Evolutionary conservation across 2,329 filamentous ascomycete species (phyloP).

Genomic region (Trichoderma hamatum): DNA sequence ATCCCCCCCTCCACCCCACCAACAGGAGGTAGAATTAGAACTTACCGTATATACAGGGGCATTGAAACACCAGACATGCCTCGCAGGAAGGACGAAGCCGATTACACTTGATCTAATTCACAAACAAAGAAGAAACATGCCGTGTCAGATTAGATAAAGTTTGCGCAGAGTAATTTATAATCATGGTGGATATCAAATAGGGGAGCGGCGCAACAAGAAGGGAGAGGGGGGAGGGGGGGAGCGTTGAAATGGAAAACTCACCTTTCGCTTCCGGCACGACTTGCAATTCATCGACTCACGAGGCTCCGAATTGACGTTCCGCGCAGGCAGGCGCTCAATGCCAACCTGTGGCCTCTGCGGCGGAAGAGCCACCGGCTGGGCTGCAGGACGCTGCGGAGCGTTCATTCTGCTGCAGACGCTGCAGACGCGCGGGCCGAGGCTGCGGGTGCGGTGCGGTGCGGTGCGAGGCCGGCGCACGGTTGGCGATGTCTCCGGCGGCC

Average conservation of each 20-base stretch:
- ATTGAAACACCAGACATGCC: slow-evolving; percentile 87
- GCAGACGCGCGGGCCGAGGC: background rate
- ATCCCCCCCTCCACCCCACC: background rate
- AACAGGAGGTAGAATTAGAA: background rate
- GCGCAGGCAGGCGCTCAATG: slow-evolving; percentile 75
- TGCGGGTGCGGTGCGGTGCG: background rate
- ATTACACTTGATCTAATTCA: slow-evolving; percentile 83
- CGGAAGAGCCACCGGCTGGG: slow-evolving; percentile 61
- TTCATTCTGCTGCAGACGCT: slow-evolving; percentile 13
- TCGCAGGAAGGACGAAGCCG: slow-evolving; percentile 82
- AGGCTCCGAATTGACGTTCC: slow-evolving; percentile 72
- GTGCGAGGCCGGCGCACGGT: slow-evolving; percentile 6
- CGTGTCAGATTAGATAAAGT: background rate
- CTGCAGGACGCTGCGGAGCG: slow-evolving; percentile 23
- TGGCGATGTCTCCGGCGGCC: background rate
- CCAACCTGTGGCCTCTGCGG: slow-evolving; percentile 76
- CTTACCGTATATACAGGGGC: slow-evolving; percentile 84
- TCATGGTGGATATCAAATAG: slow-evolving; percentile 14
- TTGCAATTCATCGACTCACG: slow-evolving; percentile 96
- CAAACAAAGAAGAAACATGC: background rate
- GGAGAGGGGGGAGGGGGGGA: too few relatives aligned
- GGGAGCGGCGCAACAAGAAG: background rate
- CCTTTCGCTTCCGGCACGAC: slow-evolving; percentile 90
- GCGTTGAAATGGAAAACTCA: slow-evolving; percentile 43
- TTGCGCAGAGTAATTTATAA: background rate